Evolutionary conservation across 2,329 filamentous ascomycete genomes (phyloP), one percentile per base, ranked within the genome.

Genomic region (Paramyrothecium sp.): DNA sequence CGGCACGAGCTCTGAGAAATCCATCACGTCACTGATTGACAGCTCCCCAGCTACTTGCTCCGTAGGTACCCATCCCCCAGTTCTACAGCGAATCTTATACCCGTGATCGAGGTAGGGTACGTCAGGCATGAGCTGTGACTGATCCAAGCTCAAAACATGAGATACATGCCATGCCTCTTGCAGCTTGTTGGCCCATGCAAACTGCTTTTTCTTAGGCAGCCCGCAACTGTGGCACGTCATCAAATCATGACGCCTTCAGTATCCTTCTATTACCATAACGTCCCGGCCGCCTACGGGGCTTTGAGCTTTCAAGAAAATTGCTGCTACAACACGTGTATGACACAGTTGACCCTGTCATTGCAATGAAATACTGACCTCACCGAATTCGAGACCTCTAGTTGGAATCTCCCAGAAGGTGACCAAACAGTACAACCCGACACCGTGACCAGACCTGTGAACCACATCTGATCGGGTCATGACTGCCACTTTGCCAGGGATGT

Each of bases 11-110:
- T 17, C 38, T 30, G 5, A 12, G 47, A 50, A 66, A 63, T 67
- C 64, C 60, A 68, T 68, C 64, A 68, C 65, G 65, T 68, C 65
- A 68, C 65, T 61, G 58, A 54, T 57, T 22, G 47, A 23, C 53
- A 57, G 41, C 22, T 23, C 49, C 19, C 16, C 17, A 54, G 50
- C 19, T 53, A 41, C 51, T 20, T 20, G 51, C 7, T 38, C 23
- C 26, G 5, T 38, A 23, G 23, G 38, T 44, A 44, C 38, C n/a
- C 13, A 44, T 19, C 13, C 38, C 5, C 38, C 38, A 7, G 13
- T 4, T 19, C 13, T 17, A 44, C 38, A 16, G 13, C 38, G 5
- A 7, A 4, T 16, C 13, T 16, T 44, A 12, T 7, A 44, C 38
- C 38, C 3, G 13, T 7, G 5, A 3, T 44, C 13, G 38, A 44